Evolutionary conservation across 202 grass and related monocot species (phyloP), one percentile per base, ranked within the genome.

Genomic region (Eragrostis tef): DNA sequence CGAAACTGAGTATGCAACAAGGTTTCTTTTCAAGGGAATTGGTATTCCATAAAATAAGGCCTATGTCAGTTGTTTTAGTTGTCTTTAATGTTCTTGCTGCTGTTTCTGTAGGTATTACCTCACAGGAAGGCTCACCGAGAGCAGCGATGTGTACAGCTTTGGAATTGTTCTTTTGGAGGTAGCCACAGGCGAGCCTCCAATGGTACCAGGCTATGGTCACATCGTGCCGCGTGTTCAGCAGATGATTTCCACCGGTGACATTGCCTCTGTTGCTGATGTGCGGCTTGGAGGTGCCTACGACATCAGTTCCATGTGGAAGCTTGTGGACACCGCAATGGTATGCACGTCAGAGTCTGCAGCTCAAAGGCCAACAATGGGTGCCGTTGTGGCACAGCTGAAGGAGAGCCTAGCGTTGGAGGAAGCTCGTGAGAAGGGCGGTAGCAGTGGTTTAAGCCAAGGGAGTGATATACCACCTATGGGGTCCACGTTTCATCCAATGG

Each of bases 271-370:
- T 4, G 53, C 66, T 1, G 87, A 89, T 65, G 27, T 20, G 15
- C 25, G 51, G 1, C 53, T 85, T 3, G 22, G 20, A 3, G 64
- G 46, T 17, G 20, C n/a, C 22, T 89, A 77, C 16, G 70, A 85
- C n/a, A 48, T 84, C 16, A 80, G 49, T 49, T 81, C 82, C 26
- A 73, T 89, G 71, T 89, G 87, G 87, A 89, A 85, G 78, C 45
- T 85, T 11, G 27, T 81, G 2, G 82, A 89, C 15, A 66, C 50
- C 0, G 87, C 82, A 21, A 72, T 88, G 17, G 56, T 61, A 11
- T 88, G 81, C 29, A 80, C 75, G 3, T 24, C 16, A 2, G 74
- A 88, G 49, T 7, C 36, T 43, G 54, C 67, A n/a, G 26, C 19
- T 42, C 24, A 39, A 16, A 73, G 86, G 34, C 86, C 86, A 12